These are phyloP conservation scores for Sclerotinia trifoliorum DNA, from an alignment of 2,329 filamentous ascomycete species.

Conservation along the genomic window DNA sequence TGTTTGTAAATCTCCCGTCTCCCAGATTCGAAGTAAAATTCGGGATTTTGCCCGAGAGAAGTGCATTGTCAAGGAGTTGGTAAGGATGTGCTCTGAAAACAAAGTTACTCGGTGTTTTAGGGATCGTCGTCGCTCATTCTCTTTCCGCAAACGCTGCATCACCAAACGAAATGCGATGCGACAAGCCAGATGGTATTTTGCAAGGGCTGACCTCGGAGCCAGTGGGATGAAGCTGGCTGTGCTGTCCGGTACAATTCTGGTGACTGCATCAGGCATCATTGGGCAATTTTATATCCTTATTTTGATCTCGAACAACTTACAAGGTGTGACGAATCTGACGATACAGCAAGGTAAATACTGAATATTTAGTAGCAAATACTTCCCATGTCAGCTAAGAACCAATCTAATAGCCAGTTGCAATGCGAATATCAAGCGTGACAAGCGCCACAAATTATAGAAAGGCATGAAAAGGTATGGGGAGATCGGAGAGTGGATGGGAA, in stretches of 20 bases:
- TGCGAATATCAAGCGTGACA: conserved; percentile 11
- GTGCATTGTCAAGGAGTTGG: background rate
- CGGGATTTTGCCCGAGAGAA: background rate
- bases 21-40: background rate
- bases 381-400: background rate
- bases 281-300: conserved; percentile 17
- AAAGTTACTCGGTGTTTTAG: conserved; percentile 3
- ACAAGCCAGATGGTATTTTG: background rate
- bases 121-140: conserved; percentile 20
- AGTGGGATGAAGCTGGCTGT: conserved; percentile 10
- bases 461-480: conserved; percentile 10
- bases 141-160: conserved; percentile 1
- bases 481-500: conserved; percentile 2
- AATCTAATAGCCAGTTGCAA: background rate
- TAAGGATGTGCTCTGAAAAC: conserved; percentile 1
- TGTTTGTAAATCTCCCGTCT: background rate
- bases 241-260: conserved; percentile 5
- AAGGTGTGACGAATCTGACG: conserved; percentile 22
- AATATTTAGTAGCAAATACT: background rate
- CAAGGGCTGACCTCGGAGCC: conserved; percentile 21
- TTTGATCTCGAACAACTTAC: background rate
- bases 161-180: conserved; percentile 4
- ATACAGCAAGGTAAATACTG: conserved; percentile 3
- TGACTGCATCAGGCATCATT: conserved; percentile 23
- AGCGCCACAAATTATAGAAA: conserved; percentile 4